Conservation (phyloP, 106 monocot species). For the Posidonia australis region DNA sequence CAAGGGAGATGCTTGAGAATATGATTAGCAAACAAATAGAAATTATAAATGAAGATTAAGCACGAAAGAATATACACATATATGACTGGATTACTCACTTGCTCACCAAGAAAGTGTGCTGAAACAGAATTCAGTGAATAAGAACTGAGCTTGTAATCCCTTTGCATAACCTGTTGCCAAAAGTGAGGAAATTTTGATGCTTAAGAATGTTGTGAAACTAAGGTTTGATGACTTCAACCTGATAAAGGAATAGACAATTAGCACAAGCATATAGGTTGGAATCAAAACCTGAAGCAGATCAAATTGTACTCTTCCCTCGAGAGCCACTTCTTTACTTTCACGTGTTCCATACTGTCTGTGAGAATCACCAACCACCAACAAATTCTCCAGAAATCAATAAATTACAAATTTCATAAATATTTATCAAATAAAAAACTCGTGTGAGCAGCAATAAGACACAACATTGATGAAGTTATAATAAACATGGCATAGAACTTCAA, state of each 20-base stretch:
- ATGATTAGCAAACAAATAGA: not conserved
- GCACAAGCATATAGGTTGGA: not conserved
- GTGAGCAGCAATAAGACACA: too few relatives aligned
- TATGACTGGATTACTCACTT: conserved; percentile 33
- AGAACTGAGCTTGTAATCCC: conserved; percentile 99
- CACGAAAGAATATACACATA: not conserved
- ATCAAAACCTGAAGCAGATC: conserved; percentile 82
- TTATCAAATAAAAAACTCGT: not conserved
- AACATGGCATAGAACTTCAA: too few relatives aligned
- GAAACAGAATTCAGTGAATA: conserved; percentile 99
- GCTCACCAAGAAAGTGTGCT: conserved; percentile 91
- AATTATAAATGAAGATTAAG: not conserved
- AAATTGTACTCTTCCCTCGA: conserved; percentile 99
- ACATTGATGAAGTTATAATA: too few relatives aligned
- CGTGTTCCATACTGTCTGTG: conserved; percentile 88
- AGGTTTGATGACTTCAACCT: not conserved
- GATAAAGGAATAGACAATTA: not conserved
- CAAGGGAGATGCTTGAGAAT: not conserved
- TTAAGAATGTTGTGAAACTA: not conserved
- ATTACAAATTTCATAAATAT: not conserved
- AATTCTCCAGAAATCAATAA: not conserved
- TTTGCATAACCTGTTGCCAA: conserved; percentile 72
- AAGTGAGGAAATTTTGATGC: conserved; percentile 1
- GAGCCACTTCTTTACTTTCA: conserved; percentile 93
- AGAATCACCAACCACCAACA: not conserved